Conservation (phyloP, 1,139 yeast genomes). For the Pichia kudriavzevii region DNA sequence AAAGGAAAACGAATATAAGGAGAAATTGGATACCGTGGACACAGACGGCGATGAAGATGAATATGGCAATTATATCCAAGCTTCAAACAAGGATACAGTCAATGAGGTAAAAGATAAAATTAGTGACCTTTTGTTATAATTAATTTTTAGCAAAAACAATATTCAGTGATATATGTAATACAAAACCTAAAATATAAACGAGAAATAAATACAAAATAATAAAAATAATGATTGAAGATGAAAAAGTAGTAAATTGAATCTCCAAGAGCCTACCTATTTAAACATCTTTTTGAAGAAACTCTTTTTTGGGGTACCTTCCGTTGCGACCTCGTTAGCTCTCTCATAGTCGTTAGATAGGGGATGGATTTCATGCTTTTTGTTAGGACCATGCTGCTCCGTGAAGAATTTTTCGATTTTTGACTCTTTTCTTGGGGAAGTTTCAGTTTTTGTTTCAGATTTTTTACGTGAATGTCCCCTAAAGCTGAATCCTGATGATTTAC, state of each 20-base stretch:
- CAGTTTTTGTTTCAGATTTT: neutral
- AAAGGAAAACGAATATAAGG: conserved; percentile 3
- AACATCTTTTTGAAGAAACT: conserved; percentile 53
- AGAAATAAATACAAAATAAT: neutral
- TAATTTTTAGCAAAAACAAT: too few relatives aligned
- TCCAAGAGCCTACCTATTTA: conserved; percentile 28
- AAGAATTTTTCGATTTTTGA: conserved; percentile 20
- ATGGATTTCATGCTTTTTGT: too few relatives aligned
- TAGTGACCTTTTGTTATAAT: neutral
- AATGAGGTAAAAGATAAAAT: neutral
- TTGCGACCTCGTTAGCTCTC: too few relatives aligned
- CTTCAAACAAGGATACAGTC: conserved; percentile 9
- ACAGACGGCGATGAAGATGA: conserved; percentile 27
- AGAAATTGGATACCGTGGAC: conserved; percentile 1
- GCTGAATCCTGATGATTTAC: neutral
- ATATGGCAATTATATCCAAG: conserved; percentile 27
- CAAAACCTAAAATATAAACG: neutral
- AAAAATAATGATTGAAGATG: neutral
- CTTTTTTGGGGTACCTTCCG: conserved; percentile 36
- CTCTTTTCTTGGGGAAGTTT: conserved; percentile 5
- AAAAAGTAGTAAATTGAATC: neutral
- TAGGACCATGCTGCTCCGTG: conserved; percentile 20
- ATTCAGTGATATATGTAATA: neutral
- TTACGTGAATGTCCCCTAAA: neutral
- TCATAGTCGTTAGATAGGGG: too few relatives aligned